Base-by-base conservation (phyloP, 441 rosid species). In the Manihot esculenta region DNA sequence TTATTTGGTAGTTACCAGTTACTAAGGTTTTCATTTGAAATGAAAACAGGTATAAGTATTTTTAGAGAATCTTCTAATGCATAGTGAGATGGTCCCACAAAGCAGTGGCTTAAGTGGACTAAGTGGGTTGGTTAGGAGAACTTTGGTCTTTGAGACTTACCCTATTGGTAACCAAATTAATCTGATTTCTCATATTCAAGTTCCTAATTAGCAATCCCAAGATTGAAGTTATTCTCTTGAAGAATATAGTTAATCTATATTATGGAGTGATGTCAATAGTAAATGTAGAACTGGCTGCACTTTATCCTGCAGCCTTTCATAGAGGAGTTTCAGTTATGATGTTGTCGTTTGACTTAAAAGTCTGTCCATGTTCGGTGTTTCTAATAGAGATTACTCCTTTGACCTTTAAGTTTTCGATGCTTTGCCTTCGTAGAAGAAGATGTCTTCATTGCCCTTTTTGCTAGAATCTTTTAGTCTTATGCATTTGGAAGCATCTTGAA, bases 1-100 rank as follows among this genome's bases (percentile, higher is more conserved):
- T 64, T 64, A 59, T 70, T 48, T 57, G 59, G 48, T 70, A 63
- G 65, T 74, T 72, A 56, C 64, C 61, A 20, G 64, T 71, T 61
- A 21, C 44, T 61, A 13, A 66, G 61, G 62, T n/a, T 62, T 24
- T 38, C 24, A 42, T 59, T 72, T 63, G 59, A 51, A 64, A 68
- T 70, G 66, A 67, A 62, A 54, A 71, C 61, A 42, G 50, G 55
- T 38, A 35, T 55, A 41, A 51, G 26, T 63, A 54, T 47, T 65
- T 62, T 49, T 21, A 48, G 55, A 45, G 63, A 62, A 66, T 74
- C 71, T 67, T 64, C 38, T 64, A 66, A n/a, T 71, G 17, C 42
- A 44, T 42, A 23, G 30, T 51, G 57, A 51, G 72, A 51, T 65
- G 76, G 78, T 48, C 62, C 80, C 58, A 55, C 66, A 0, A 20